Evolutionary conservation across 768 basidiomycete genomes (phyloP).

Genomic region (Pisolithus sp.): DNA sequence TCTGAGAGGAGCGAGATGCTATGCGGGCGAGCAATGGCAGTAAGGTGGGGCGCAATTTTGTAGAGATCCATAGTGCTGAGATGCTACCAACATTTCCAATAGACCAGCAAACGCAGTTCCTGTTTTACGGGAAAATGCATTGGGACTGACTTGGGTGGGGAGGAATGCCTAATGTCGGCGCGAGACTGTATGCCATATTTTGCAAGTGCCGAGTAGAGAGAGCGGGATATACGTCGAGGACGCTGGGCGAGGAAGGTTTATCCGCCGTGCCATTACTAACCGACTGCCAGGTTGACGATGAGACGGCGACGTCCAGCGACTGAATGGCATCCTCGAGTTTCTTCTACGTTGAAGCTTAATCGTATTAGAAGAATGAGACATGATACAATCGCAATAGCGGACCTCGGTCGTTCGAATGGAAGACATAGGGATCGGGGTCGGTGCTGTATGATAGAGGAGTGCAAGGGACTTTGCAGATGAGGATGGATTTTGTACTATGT

Average conservation of each 20-base stretch:
- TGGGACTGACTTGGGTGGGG: conserved; percentile 20
- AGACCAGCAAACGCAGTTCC: neutral
- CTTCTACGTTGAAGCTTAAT: conserved; percentile 36
- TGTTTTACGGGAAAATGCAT: neutral
- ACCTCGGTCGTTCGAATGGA: neutral
- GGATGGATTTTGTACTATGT: no score
- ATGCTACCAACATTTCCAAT: conserved; percentile 1
- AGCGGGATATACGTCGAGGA: conserved; percentile 45
- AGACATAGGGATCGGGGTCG: neutral
- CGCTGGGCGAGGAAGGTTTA: conserved; percentile 44
- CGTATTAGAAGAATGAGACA: neutral
- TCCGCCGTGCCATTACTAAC: conserved; percentile 13
- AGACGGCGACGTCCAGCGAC: conserved; percentile 59
- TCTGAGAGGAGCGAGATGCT: conserved; percentile 33
- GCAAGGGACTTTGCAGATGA: no score
- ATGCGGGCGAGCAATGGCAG: conserved; percentile 67
- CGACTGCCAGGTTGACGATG: conserved; percentile 19
- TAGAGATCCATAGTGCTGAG: conserved; percentile 27
- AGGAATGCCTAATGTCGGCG: conserved; percentile 25
- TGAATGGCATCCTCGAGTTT: conserved; percentile 81
- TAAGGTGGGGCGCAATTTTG: conserved; percentile 62
- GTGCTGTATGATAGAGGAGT: no score
- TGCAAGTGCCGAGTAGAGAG: conserved; percentile 70
- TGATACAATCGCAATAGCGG: neutral
- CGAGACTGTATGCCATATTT: conserved; percentile 68